Base-by-base conservation (phyloP, 768 basidiomycete species). In the Pleurotus salmoneostramineus region DNA sequence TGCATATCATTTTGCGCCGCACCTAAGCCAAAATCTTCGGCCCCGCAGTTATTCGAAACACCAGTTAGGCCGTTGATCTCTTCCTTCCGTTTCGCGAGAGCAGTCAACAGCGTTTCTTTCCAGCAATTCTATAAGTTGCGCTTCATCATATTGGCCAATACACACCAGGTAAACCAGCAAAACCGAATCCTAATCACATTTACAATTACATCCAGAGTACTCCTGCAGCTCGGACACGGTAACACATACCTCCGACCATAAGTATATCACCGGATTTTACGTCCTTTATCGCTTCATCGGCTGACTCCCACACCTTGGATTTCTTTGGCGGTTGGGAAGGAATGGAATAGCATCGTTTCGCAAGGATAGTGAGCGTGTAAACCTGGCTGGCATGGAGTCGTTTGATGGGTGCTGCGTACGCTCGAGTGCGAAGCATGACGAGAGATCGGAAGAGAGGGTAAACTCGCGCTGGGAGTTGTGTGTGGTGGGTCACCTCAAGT, bases 11-110 rank as follows among this genome's bases (percentile, higher is more conserved):
- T 27, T 1, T 3, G 21, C 2, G 21, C 21, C 70, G 54, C 59
- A 89, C 90, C 90, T 46, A 93, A 79, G 33, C 91, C 91, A 17
- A 75, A 81, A 63, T 88, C 80, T 31, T 80, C 81, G 17, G 81
- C 75, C 0, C 92, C 94, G 40, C 89, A 89, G 72, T 96, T 95
- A 69, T 96, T 96, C 14, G 91, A 93, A 17, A 95, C 88, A 45
- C 86, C 93, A 33, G 86, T 94, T 52, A 97, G 73, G 62, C 85
- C 75, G 44, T 66, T 77, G n/a, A 95, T 83, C 37, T 55, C 52
- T 47, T 92, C 89, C 58, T 80, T 83, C 58, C 93, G 82, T 68
- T 82, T 84, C 6, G 84, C 74, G 43, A 97, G 77, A 3, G 95
- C 94, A 17, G 74, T 77, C 33, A 96, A 87, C 47, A 97, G 77